Conservation (phyloP, 2,329 filamentous ascomycete genomes). For the Colletotrichum plurivorum region DNA sequence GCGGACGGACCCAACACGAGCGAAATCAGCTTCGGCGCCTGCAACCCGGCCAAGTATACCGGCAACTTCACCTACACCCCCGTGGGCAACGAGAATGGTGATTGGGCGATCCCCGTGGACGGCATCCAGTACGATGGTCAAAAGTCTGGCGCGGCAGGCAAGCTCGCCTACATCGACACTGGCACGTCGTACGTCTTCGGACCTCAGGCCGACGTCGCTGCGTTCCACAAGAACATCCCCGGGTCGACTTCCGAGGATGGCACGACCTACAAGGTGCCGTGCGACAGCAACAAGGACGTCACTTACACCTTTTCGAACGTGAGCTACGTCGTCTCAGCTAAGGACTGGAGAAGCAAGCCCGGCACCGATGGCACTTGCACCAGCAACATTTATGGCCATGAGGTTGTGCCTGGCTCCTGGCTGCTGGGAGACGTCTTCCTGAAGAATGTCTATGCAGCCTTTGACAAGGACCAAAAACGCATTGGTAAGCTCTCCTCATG, state of each 20-base stretch:
- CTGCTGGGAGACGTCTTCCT: conserved; percentile 88
- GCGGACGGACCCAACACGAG: conserved; percentile 78
- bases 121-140: conserved; percentile 75
- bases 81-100: conserved; percentile 64
- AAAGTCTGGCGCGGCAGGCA: conserved; percentile 67
- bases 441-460: conserved; percentile 91
- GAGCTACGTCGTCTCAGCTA: conserved; percentile 75
- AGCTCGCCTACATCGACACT: conserved; percentile 83
- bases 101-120: conserved; percentile 82
- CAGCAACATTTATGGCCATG: conserved; percentile 82
- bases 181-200: conserved; percentile 86
- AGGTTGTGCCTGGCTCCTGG: conserved; percentile 78
- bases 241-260: conserved; percentile 70
- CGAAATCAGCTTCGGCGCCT: conserved; percentile 81
- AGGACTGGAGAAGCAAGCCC: conserved; percentile 77
- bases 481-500: conserved; percentile 66
- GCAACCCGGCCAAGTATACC: conserved; percentile 76
- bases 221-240: conserved; percentile 75
- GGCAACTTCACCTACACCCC: conserved; percentile 78
- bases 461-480: conserved; percentile 78
- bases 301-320: conserved; percentile 78
- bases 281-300: conserved; percentile 72
- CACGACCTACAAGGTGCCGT: conserved; percentile 80
- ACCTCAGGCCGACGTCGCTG: conserved; percentile 74
- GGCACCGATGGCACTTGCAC: conserved; percentile 65